Evolutionary conservation across 106 monocot genomes (phyloP).

Genomic region (Dioscorea alata): DNA sequence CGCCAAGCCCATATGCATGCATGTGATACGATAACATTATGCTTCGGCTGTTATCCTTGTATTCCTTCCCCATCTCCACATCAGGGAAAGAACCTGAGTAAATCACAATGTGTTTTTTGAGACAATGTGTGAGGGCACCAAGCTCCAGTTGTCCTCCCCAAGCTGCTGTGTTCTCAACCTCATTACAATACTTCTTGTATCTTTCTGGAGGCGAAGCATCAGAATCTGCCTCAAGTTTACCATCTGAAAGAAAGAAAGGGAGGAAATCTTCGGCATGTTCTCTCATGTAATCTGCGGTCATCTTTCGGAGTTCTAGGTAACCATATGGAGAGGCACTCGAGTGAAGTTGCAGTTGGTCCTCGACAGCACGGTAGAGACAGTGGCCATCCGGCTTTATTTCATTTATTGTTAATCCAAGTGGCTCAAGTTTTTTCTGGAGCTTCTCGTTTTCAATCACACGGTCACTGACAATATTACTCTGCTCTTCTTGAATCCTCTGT

Average conservation of each 20-base stretch:
- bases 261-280: conserved; percentile 46
- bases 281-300: conserved; percentile 64
- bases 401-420: conserved; percentile 49
- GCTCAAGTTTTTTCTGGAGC: conserved; percentile 54
- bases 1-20: conserved; percentile 81
- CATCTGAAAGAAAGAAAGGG: conserved; percentile 58
- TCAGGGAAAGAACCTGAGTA: conserved; percentile 69
- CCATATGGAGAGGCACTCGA: conserved; percentile 14
- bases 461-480: conserved; percentile 48
- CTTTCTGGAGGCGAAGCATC: conserved; percentile 19
- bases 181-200: conserved; percentile 55
- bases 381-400: conserved; percentile 84
- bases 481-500: conserved; percentile 66
- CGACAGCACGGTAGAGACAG: conserved; percentile 72
- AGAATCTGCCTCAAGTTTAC: conserved; percentile 27
- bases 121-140: conserved; percentile 56
- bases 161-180: conserved; percentile 51
- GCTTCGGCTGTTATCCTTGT: conserved; percentile 33
- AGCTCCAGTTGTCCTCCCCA: conserved; percentile 86
- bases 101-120: conserved; percentile 58
- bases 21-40: conserved; percentile 63
- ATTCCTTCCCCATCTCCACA: conserved; percentile 82
- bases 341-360: conserved; percentile 45
- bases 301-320: conserved; percentile 47
- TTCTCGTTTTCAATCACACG: conserved; percentile 54